Conservation (phyloP, 495 filamentous ascomycete genomes). For the Trichoderma virens region DNA sequence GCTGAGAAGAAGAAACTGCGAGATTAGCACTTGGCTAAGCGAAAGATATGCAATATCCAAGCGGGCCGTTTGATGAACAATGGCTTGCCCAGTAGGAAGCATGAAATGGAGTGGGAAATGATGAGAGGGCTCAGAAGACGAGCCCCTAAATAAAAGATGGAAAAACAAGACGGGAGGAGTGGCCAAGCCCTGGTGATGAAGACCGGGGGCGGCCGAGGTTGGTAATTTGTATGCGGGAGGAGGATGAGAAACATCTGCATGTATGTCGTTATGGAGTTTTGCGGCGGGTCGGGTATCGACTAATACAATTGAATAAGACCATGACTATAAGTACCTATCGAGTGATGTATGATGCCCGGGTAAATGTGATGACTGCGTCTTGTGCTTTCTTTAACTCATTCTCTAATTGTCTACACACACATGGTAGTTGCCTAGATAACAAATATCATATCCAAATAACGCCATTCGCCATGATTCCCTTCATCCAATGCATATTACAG, state of each 20-base stretch:
- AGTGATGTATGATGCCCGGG: neutral
- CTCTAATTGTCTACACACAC: neutral
- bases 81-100: neutral
- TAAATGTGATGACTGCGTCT: too few relatives aligned
- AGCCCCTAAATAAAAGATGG: neutral
- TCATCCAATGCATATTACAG: neutral
- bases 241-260: neutral
- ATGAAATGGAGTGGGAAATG: neutral
- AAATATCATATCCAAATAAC: neutral
- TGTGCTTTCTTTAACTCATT: too few relatives aligned
- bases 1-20: slow-evolving; percentile 1
- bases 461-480: neutral
- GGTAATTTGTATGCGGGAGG: neutral
- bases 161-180: neutral
- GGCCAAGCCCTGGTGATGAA: neutral
- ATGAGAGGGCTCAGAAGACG: neutral
- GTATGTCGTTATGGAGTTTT: slow-evolving; percentile 5
- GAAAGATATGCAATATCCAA: neutral
- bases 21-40: neutral
- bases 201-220: neutral
- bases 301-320: slow-evolving; percentile 4
- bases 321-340: neutral
- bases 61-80: neutral
- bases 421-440: neutral
- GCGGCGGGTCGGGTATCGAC: neutral